These are phyloP conservation scores for Aquilaria agallochum DNA, from an alignment of 441 rosid genomes.

Conservation along the genomic window DNA sequence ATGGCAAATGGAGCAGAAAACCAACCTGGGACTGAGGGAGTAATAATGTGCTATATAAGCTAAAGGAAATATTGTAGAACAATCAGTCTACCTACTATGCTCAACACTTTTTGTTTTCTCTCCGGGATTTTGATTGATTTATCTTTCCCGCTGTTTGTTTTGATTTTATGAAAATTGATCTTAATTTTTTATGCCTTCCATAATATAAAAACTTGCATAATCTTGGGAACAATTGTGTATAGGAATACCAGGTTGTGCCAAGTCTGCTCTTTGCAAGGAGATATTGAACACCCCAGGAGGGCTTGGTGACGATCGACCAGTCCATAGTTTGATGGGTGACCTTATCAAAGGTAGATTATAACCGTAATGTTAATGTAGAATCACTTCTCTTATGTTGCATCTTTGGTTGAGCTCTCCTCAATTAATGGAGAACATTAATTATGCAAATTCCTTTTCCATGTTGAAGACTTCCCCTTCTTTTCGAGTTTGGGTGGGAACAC, in stretches of 20 bases:
- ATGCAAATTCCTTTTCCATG: conserved; percentile 8
- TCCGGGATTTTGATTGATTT: too few species aligned
- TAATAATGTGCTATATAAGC: too few species aligned
- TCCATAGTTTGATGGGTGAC: conserved; percentile 94
- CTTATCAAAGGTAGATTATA: conserved; percentile 66
- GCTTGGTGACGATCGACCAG: conserved; percentile 80
- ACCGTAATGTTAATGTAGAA: conserved; percentile 1
- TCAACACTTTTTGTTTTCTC: too few species aligned
- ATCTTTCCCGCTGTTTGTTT: too few species aligned
- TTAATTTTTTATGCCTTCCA: too few species aligned
- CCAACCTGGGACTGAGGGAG: too few species aligned
- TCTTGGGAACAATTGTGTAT: conserved; percentile 9
- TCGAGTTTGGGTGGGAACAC: too few species aligned
- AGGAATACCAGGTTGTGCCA: conserved; percentile 99
- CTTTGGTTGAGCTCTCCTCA: background rate
- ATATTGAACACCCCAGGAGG: conserved; percentile 61
- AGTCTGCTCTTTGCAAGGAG: conserved; percentile 95
- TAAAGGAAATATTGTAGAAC: too few species aligned
- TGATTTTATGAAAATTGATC: too few species aligned
- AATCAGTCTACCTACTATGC: too few species aligned
- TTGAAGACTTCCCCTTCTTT: background rate
- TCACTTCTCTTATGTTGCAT: background rate
- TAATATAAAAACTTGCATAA: too few species aligned
- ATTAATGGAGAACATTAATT: background rate
- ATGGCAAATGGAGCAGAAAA: too few species aligned